Evolutionary conservation across 1,139 yeast species (phyloP).

Genomic region (Blastobotrys capitulatus): DNA sequence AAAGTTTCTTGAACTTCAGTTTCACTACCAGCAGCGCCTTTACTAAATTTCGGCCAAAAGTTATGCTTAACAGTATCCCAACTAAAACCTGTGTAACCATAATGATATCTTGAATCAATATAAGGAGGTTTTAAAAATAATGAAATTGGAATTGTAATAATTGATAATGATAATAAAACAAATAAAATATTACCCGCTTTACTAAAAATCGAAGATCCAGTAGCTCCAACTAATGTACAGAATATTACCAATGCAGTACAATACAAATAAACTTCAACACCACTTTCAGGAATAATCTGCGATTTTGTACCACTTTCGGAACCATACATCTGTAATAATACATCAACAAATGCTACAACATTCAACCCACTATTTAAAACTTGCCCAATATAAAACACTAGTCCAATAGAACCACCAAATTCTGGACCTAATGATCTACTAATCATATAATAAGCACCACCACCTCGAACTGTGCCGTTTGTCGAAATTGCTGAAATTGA

Average conservation of each 20-base stretch:
- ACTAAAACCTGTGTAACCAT: conserved; percentile 61
- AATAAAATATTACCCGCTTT: conserved; percentile 77
- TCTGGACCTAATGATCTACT: conserved; percentile 75
- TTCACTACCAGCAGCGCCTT: conserved; percentile 89
- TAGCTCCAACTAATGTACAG: conserved; percentile 68
- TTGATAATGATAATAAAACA: conserved; percentile 60
- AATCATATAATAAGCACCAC: conserved; percentile 82
- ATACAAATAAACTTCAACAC: conserved; percentile 51
- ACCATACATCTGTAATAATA: conserved; percentile 61
- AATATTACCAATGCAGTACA: conserved; percentile 59
- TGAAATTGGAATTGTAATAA: conserved; percentile 78
- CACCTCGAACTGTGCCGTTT: conserved; percentile 78
- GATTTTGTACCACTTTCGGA: conserved; percentile 46
- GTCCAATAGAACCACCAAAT: conserved; percentile 77
- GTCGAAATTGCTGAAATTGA: conserved; percentile 78
- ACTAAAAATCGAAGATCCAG: conserved; percentile 80
- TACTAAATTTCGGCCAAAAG: conserved; percentile 70
- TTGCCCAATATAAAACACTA: conserved; percentile 73
- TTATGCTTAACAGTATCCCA: conserved; percentile 62
- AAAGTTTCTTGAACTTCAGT: conserved; percentile 64
- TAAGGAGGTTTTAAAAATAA: conserved; percentile 60
- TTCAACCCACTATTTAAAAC: conserved; percentile 61
- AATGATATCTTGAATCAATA: conserved; percentile 40
- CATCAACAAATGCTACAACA: conserved; percentile 76
- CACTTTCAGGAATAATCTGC: conserved; percentile 51